Evolutionary conservation across 805 yeast genomes (phyloP), one percentile per base, ranked within the genome.

Genomic region (Metschnikowia peoriensis): DNA sequence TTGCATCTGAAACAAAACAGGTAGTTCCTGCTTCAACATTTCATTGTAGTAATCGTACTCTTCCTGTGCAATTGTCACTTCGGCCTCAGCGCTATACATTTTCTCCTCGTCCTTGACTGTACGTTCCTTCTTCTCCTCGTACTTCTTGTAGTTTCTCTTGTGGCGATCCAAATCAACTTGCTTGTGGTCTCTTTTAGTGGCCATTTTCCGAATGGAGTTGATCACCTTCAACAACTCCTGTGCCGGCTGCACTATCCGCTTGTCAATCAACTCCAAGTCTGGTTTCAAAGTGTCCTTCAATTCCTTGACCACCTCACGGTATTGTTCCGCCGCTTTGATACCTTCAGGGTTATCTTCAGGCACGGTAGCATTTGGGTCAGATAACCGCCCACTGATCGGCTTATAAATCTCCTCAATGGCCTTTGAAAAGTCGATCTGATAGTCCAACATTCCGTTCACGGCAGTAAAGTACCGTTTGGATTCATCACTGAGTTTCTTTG

Each of bases 341-440:
- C 98, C 99, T 49, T 94, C 96, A 4, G 97, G 97, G 65, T 92
- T 92, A 61, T 96, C 97, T 67, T 94, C 99, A 0, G 92, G 92
- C 44, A 83, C 80, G 2, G 89, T 70, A 7, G 94, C 82, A 65
- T 85, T 88, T 7, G 97, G 97, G 67, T 94, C 98, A 14, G 94
- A 84, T 66, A 88, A 76, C 56, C 91, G 84, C 41, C 99, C 99
- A 51, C 94, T 85, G 55, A 94, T 94, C 1, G 99, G 99, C 71
- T 93, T 90, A 75, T 91, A 94, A 54, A 94, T 88, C 66, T 92
- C 97, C 68, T 92, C 97, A 71, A 94, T 90, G 4, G 96, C 93
- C 64, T 86, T 87, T n/a, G 97, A 88, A 68, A 92, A 94, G 54
- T 93, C 97, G 59, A 93, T 86, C 69, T 94, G 99, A 69, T 88